Base-by-base conservation (phyloP, 2,329 filamentous ascomycete genomes). In the Hymenotorrendiella dingleyae region DNA sequence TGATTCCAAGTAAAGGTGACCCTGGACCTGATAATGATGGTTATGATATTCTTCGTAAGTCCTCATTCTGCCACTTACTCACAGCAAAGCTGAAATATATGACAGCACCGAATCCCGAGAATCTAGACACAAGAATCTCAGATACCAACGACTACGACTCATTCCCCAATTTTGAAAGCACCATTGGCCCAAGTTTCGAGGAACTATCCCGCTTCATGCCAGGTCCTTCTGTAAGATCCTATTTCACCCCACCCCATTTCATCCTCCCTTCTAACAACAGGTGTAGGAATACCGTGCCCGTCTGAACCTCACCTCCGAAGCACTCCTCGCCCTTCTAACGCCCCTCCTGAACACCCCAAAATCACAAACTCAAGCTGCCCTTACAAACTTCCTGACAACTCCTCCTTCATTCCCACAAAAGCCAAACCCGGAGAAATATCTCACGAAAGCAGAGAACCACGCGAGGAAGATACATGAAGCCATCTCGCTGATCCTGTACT, bases 161-260 rank as follows among this genome's bases (percentile, higher is more conserved):
- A 8, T 62, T 59, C 23, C 59, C 60, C n/a, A 56, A 59, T 33
- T 61, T 56, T 37, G 60, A 62, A 35, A 47, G 40, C 17, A 55
- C 46, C 12, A 21, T 35, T 6, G 43, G 50, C 6, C 36, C 40
- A 17, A 27, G 27, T 4, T 58, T 62, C 33, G 55, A 59, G 34
- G 49, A 52, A 22, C 43, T 57, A 17, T 50, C 47, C 29, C 47
- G 54, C 33, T 52, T 53, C 36, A 41, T 49, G 10, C 58, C 57
- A 11, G 40, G 33, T 17, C 56, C 54, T 34, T 52, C 55, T 28
- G 58, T 60, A 47, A 47, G 53, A n/a, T n/a, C n/a, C n/a, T n/a
- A n/a, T n/a, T n/a, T 49, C 21, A 20, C 17, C 7, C 11, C 20
- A 33, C 36, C n/a, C 34, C 36, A 9, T 8, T 22, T 17, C 32